Base-by-base conservation (phyloP, 768 basidiomycete genomes). In the Porphyrellus cyaneotinctus region DNA sequence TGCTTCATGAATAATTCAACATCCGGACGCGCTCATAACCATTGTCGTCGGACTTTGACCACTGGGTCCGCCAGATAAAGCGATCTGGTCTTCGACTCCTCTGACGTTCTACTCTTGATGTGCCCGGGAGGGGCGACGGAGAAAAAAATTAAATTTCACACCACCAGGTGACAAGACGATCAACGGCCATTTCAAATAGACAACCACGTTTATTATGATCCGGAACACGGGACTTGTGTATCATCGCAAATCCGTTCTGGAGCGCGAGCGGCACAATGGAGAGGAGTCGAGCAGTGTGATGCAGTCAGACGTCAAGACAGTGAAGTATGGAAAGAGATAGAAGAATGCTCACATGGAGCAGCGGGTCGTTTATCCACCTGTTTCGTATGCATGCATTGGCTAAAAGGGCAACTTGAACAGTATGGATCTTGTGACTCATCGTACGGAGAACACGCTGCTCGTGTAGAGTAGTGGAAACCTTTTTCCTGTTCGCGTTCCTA, bases 1-100 rank as follows among this genome's bases (percentile, higher is more conserved):
- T 95, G 92, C 65, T 97, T 97, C 90, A 95, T 94, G 35, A 97
- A 76, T 58, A 90, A 93, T 65, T 95, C 94, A 14, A 78, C 74
- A 46, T 85, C 42, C 85, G 78, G 26, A 97, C 80, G 3, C 75
- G 64, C 68, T 95, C 95, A 33, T 78, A 76, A 11, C 83, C 83
- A 30, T 65, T 63, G 31, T 69, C 65, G 24, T 80, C 71, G 36
- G 64, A 52, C 56, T 82, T 75, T 26, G 73, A 59, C 46, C 77
- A 24, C 75, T 60, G 5, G 59, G 20, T 20, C 70, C 70, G 45
- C 64, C 61, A 53, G 57, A 52, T 57, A 60, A 45, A 66, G 63
- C 42, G 58, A 58, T 47, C 49, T 70, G 72, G 36, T 64, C 58
- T 59, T 84, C 79, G 3, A 93, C 80, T 88, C 83, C 43, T 88